Evolutionary conservation across 495 filamentous ascomycete genomes (phyloP).

Genomic region (Letharia columbiana): DNA sequence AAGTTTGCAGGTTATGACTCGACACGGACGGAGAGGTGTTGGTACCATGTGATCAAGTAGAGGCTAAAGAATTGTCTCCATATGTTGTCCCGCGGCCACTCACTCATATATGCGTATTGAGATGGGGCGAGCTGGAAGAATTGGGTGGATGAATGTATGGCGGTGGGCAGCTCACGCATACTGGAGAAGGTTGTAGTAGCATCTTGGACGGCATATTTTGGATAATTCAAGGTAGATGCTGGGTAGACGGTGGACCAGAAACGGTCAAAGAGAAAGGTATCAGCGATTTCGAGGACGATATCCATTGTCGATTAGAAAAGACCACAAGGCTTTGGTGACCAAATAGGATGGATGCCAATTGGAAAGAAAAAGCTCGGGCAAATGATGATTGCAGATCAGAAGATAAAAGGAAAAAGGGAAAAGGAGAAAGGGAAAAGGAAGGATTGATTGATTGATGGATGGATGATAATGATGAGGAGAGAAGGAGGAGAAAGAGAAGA

Average conservation of each 20-base stretch:
- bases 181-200: conserved; percentile 36
- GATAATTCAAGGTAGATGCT: conserved; percentile 37
- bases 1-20: background rate
- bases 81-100: conserved; percentile 70
- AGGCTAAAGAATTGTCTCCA: conserved; percentile 68
- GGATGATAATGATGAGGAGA: background rate
- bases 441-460: background rate
- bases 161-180: conserved; percentile 38
- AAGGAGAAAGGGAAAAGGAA: background rate
- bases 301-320: conserved; percentile 54
- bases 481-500: background rate
- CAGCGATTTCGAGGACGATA: conserved; percentile 76
- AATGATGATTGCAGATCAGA: background rate
- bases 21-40: conserved; percentile 20
- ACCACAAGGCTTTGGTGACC: conserved; percentile 8
- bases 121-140: conserved; percentile 63
- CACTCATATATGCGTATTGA: conserved; percentile 72
- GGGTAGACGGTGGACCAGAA: conserved; percentile 68
- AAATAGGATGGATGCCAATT: background rate
- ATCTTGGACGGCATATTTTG: conserved; percentile 14
- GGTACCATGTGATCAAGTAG: conserved; percentile 77
- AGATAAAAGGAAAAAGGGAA: too few species aligned
- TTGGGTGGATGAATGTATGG: conserved; percentile 62
- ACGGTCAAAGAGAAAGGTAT: conserved; percentile 76
- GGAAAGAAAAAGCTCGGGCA: background rate